These are phyloP conservation scores for Zancudomyces culisetae DNA, from an alignment of 371 early-diverging fungal genomes.

Conservation along the genomic window DNA sequence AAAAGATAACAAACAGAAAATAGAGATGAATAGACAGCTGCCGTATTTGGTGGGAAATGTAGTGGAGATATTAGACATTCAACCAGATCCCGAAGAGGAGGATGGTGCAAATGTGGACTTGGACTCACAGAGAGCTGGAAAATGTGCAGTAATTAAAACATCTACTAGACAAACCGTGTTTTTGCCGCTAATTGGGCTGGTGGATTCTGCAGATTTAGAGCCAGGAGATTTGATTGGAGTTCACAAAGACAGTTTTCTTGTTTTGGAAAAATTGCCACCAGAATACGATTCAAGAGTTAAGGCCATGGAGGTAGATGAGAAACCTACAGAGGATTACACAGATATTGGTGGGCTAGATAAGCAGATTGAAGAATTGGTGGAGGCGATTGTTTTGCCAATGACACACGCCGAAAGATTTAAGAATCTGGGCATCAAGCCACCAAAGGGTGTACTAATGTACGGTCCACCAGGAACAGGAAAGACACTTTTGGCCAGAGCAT, in stretches of 20 bases:
- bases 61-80: conserved; percentile 93
- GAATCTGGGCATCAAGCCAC: conserved; percentile 92
- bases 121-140: conserved; percentile 81
- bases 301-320: conserved; percentile 99
- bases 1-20: conserved; percentile 98
- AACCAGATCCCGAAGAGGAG: conserved; percentile 65
- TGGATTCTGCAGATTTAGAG: conserved; percentile 76
- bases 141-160: conserved; percentile 96
- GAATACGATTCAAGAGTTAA: conserved; percentile 99
- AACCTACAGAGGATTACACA: conserved; percentile 97
- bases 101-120: conserved; percentile 90
- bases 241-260: conserved; percentile 98
- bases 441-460: conserved; percentile 97
- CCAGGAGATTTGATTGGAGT: conserved; percentile 99
- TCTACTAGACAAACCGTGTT: conserved; percentile 94
- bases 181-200: conserved; percentile 95
- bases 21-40: conserved; percentile 95
- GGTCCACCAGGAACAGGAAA: conserved; percentile 98
- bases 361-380: conserved; percentile 98
- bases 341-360: conserved; percentile 98
- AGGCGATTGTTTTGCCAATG: conserved; percentile 97
- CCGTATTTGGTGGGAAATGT: conserved; percentile 98
- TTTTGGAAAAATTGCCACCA: conserved; percentile 95
- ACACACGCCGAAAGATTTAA: conserved; percentile 93
- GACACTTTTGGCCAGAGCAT: conserved; percentile 94